A percentile compares a stretch with the other conserved stretches of the same genome.
phyloP scores from a whole-genome alignment of 148 eudicot species.

The Rhododendron simsii region DNA sequence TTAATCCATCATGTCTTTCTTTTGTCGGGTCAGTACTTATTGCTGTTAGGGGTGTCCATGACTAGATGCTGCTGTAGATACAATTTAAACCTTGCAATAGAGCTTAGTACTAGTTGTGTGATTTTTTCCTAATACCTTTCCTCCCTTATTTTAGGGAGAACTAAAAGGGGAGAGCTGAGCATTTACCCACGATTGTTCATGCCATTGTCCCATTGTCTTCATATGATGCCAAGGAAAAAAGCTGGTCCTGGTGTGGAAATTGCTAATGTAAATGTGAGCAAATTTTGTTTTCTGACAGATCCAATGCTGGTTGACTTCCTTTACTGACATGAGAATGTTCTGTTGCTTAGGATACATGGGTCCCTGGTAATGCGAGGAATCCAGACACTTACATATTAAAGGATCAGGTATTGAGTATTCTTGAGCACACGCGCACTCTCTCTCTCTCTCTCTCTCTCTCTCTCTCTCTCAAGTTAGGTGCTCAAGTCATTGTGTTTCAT shows the following conservation, averaged over 20 bases:
- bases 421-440: not conserved
- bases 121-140: not conserved
- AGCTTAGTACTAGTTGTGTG: not conserved
- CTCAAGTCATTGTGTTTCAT: not conserved
- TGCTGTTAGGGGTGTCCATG: not conserved
- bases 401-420: constrained; percentile 64
- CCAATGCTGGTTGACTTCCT: not conserved
- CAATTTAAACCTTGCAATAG: not conserved
- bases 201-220: constrained; percentile 81
- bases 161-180: constrained; percentile 89
- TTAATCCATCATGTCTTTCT: not conserved
- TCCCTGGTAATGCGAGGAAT: constrained; percentile 74
- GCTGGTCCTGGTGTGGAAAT: constrained; percentile 51
- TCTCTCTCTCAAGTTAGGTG: not conserved
- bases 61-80: not conserved
- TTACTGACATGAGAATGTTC: not conserved
- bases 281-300: not conserved
- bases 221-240: constrained; percentile 91
- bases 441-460: not conserved
- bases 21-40: not conserved
- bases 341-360: constrained; percentile 64
- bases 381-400: constrained; percentile 70
- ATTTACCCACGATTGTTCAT: constrained; percentile 70
- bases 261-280: constrained; percentile 35
- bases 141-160: constrained; percentile 49